Percentiles rank a stretch among this genome's conserved stretches.
phyloP scores from a whole-genome alignment of 768 basidiomycete species.

The Leccinum sublutescens region DNA sequence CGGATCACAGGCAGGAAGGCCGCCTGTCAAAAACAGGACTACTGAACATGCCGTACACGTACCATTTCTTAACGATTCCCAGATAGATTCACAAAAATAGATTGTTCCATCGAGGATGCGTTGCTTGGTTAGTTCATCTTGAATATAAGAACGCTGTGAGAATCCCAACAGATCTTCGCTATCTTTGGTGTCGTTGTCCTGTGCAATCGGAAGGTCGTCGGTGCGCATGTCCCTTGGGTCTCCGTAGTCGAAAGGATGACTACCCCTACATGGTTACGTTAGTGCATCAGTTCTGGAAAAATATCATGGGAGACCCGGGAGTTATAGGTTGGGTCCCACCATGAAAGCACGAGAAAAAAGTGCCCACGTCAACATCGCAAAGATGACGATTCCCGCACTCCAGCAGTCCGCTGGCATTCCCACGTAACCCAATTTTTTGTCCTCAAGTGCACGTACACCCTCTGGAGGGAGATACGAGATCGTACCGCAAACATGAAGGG shows the following conservation, averaged over 20 bases:
- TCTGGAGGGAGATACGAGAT: slow-evolving; percentile 85
- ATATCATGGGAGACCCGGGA: background rate
- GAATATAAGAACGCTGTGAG: slow-evolving; percentile 36
- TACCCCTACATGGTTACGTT: slow-evolving; percentile 46
- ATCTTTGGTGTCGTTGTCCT: slow-evolving; percentile 32
- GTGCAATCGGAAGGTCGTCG: slow-evolving; percentile 7
- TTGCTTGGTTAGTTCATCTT: slow-evolving; percentile 64
- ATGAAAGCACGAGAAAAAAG: background rate
- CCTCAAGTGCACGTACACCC: slow-evolving; percentile 75
- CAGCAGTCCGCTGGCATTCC: slow-evolving; percentile 91
- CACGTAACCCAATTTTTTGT: slow-evolving; percentile 67
- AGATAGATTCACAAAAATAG: slow-evolving; percentile 53
- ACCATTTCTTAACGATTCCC: slow-evolving; percentile 63
- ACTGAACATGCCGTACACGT: slow-evolving; percentile 15
- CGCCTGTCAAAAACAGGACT: slow-evolving; percentile 1
- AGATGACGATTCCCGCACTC: slow-evolving; percentile 81
- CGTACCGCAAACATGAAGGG: slow-evolving; percentile 85
- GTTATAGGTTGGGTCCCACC: background rate
- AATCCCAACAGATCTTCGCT: slow-evolving; percentile 31
- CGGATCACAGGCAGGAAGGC: background rate
- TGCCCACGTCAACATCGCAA: slow-evolving; percentile 80
- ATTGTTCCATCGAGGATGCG: slow-evolving; percentile 65
- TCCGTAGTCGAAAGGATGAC: slow-evolving; percentile 75
- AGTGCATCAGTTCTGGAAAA: slow-evolving; percentile 12
- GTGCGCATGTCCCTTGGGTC: slow-evolving; percentile 20